phyloP scores from a whole-genome alignment of 805 yeast species.

The Cyberlindnera samutprakarnensis region DNA sequence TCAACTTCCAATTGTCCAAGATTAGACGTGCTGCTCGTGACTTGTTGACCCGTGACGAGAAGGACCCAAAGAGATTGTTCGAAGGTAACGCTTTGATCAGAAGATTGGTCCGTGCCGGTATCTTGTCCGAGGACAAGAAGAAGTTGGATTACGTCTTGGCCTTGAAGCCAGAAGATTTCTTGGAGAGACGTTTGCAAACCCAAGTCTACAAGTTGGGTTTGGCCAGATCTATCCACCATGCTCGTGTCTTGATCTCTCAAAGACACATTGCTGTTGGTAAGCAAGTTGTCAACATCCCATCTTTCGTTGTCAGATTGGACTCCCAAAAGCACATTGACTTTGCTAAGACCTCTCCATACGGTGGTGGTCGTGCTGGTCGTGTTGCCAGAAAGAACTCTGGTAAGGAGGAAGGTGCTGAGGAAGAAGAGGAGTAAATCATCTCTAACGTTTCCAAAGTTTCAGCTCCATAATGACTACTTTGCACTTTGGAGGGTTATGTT shows the following conservation, averaged over 20 bases:
- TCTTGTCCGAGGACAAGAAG: constrained; percentile 98
- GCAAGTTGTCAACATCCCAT: constrained; percentile 97
- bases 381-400: constrained; percentile 77
- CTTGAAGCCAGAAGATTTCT: constrained; percentile 96
- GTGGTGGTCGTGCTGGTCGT: constrained; percentile 99
- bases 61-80: constrained; percentile 99
- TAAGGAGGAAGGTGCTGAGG: constrained; percentile 59
- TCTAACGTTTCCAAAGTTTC: too few species aligned
- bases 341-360: constrained; percentile 98
- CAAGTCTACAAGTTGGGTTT: constrained; percentile 99
- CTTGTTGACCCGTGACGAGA: constrained; percentile 98
- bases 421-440: constrained; percentile 52
- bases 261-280: constrained; percentile 99
- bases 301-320: constrained; percentile 99
- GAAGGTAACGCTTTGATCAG: constrained; percentile 99
- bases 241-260: constrained; percentile 97
- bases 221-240: constrained; percentile 99
- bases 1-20: constrained; percentile 98
- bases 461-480: too few species aligned
- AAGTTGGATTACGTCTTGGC: constrained; percentile 99
- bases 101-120: constrained; percentile 99
- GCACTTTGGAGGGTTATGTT: too few species aligned
- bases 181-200: constrained; percentile 99
- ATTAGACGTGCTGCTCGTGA: constrained; percentile 99
- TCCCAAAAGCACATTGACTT: constrained; percentile 99